Conservation (phyloP, 768 basidiomycete genomes). For the Dioszegia crocea region DNA sequence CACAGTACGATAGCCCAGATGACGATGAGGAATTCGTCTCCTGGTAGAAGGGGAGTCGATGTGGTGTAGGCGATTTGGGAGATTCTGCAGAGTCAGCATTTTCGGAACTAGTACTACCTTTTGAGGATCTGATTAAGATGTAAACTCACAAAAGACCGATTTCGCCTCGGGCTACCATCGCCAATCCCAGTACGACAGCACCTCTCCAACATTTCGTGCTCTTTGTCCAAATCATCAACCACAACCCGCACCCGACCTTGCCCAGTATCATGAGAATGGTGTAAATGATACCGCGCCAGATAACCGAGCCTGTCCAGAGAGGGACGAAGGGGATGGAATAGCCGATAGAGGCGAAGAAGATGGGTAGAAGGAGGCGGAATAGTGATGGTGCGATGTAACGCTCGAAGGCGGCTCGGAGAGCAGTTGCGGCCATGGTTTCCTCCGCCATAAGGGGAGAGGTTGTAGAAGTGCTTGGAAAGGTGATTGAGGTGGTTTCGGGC, state of each 20-base stretch:
- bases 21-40: conserved; percentile 57
- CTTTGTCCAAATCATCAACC: conserved; percentile 49
- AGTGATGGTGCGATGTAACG: conserved; percentile 52
- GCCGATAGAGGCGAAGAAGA: conserved; percentile 68
- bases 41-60: conserved; percentile 27
- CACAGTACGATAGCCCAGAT: conserved; percentile 60
- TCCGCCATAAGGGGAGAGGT: background rate
- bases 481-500: background rate
- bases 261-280: conserved; percentile 59
- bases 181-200: conserved; percentile 54
- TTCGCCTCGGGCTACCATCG: conserved; percentile 66
- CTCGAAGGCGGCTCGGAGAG: conserved; percentile 49
- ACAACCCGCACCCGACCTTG: conserved; percentile 57
- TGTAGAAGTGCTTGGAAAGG: background rate
- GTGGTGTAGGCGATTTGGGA: conserved; percentile 51
- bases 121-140: too few relatives aligned
- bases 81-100: conserved; percentile 41
- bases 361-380: conserved; percentile 56
- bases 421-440: background rate
- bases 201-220: conserved; percentile 10
- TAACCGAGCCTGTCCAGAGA: conserved; percentile 50
- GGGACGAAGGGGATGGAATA: conserved; percentile 57
- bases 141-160: conserved; percentile 55
- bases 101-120: background rate
- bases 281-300: conserved; percentile 62